These are phyloP conservation scores for Moringa oleifera DNA, from an alignment of 345 rosid genomes.

Conservation along the genomic window DNA sequence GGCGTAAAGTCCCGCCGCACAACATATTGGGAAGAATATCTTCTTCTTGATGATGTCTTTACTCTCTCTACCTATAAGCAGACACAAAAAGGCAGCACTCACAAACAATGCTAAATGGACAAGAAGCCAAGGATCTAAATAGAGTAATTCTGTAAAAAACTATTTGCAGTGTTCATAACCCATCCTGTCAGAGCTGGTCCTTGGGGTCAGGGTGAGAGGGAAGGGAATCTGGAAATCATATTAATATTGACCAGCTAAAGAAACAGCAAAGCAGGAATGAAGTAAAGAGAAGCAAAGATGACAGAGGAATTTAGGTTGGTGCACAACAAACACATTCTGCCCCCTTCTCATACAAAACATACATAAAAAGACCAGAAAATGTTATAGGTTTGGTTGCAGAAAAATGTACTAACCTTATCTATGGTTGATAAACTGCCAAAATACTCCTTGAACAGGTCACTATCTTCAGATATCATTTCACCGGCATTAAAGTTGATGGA, in stretches of 20 bases:
- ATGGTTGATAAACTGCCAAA: conserved; percentile 46
- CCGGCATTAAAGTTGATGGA: conserved; percentile 12
- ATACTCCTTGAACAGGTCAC: conserved; percentile 44
- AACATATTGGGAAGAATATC: conserved; percentile 49
- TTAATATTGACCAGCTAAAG: too few relatives aligned
- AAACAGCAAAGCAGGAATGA: too few relatives aligned
- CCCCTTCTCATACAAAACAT: background rate
- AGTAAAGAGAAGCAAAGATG: background rate
- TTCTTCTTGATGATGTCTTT: conserved; percentile 40
- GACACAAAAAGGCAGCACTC: background rate
- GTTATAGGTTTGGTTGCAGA: background rate
- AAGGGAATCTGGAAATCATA: background rate
- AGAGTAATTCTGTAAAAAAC: background rate
- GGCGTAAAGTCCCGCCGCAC: conserved; percentile 47
- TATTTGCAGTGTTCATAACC: background rate
- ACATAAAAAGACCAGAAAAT: background rate
- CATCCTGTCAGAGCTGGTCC: background rate
- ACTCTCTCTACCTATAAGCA: conserved; percentile 33
- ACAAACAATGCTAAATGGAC: background rate
- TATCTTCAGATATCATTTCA: conserved; percentile 26
- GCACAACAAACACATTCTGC: background rate
- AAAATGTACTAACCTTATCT: conserved; percentile 31
- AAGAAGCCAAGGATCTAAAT: background rate
- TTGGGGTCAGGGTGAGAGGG: too few relatives aligned
- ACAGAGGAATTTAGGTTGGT: background rate